Evolutionary conservation across 192 early-diverging fungal genomes (phyloP).

Genomic region (Coemansia sp.): DNA sequence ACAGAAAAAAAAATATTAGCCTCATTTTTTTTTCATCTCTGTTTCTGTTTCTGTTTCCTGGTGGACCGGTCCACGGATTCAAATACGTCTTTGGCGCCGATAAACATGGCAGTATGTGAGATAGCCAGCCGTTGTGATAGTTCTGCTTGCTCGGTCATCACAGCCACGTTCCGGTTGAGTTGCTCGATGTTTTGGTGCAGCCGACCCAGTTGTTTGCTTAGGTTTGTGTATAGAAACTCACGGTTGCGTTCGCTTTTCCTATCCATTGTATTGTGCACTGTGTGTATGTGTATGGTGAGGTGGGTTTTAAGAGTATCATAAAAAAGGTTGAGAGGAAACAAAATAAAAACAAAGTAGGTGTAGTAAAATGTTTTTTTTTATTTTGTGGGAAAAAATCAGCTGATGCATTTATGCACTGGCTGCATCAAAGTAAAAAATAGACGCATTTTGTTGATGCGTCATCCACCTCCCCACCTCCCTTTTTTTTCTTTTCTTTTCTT

Average conservation of each 20-base stretch:
- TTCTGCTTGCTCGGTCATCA: conserved; percentile 41
- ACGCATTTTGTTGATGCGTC: too few relatives aligned
- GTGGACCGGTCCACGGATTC: not conserved
- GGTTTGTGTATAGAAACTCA: conserved; percentile 45
- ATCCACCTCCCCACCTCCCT: too few relatives aligned
- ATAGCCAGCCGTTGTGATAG: conserved; percentile 43
- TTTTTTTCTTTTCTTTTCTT: not conserved
- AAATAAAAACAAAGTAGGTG: not conserved
- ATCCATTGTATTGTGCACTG: conserved; percentile 23
- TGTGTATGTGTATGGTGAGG: not conserved
- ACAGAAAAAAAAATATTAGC: too few relatives aligned
- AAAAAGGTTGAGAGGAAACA: not conserved
- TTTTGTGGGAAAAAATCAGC: too few relatives aligned
- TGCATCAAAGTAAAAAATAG: too few relatives aligned
- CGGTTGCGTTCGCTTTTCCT: conserved; percentile 38
- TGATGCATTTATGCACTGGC: too few relatives aligned
- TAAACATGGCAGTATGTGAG: conserved; percentile 51
- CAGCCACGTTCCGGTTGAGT: conserved; percentile 33
- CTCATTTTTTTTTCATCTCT: too few relatives aligned
- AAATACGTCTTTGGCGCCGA: conserved; percentile 48
- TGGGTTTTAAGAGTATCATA: not conserved
- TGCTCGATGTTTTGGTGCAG: conserved; percentile 51
- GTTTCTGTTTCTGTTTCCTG: too few relatives aligned
- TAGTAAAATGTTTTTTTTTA: too few relatives aligned
- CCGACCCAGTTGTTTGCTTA: conserved; percentile 45